These are phyloP conservation scores for Scleromitrula shiraiana DNA, from an alignment of 2,329 filamentous ascomycete genomes.

Conservation along the genomic window DNA sequence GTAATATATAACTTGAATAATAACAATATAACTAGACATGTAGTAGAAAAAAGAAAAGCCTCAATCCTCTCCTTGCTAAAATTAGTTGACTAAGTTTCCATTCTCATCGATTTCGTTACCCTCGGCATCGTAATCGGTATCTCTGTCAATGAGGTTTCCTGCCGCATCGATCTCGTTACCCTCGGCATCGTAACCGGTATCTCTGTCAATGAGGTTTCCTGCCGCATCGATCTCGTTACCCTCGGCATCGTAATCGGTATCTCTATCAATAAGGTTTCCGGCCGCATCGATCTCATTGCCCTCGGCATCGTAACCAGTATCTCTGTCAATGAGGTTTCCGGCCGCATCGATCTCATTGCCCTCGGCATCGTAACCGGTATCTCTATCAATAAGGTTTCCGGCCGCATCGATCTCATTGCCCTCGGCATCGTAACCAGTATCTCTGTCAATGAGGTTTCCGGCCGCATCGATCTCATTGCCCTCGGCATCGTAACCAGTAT, in stretches of 20 bases:
- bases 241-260: not conserved
- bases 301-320: not conserved
- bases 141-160: not conserved
- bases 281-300: not conserved
- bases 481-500: not conserved
- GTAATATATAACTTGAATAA: not conserved
- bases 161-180: not conserved
- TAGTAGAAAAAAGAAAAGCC: conserved; percentile 15
- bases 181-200: not conserved
- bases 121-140: not conserved
- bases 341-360: not conserved
- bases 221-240: not conserved
- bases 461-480: too few species aligned
- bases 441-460: too few species aligned
- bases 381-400: not conserved
- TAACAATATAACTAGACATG: not conserved
- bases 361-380: not conserved
- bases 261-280: not conserved
- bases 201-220: not conserved
- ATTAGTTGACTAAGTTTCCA: not conserved
- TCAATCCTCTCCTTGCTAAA: not conserved
- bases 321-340: not conserved
- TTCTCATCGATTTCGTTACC: conserved; percentile 4
- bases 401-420: not conserved
- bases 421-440: not conserved